These are phyloP conservation scores for Grosmannia serpens DNA, from an alignment of 2,329 filamentous ascomycete species.

Conservation along the genomic window DNA sequence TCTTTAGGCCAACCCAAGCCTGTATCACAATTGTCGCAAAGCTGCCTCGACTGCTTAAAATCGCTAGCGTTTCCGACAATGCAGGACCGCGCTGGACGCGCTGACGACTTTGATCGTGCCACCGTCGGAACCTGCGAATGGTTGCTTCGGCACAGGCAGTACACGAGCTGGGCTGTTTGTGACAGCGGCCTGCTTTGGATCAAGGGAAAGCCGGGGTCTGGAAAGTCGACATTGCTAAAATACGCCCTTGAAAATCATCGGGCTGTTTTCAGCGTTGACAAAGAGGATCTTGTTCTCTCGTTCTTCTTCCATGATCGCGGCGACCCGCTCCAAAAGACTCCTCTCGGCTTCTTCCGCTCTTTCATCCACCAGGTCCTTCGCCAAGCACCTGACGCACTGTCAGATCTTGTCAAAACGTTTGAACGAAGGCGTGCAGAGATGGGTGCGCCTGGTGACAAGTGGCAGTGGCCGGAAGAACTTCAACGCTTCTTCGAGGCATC, in stretches of 20 bases:
- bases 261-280: neutral
- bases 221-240: neutral
- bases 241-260: neutral
- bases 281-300: neutral
- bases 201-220: no score
- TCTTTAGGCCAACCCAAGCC: no score
- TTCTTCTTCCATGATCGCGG: neutral
- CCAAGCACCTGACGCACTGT: neutral
- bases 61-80: neutral
- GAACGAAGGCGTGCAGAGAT: neutral
- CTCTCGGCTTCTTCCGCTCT: neutral
- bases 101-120: neutral
- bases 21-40: neutral
- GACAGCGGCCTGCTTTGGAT: neutral
- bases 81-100: neutral
- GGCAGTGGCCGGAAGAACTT: neutral
- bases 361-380: neutral
- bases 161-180: neutral
- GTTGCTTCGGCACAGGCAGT: neutral
- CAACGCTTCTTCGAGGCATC: neutral
- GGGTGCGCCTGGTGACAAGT: neutral
- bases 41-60: neutral
- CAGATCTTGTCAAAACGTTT: neutral
- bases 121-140: neutral
- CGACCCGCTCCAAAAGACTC: neutral